Evolutionary conservation across 2,329 filamentous ascomycete genomes (phyloP).

Genomic region (Clonostachys sp.): DNA sequence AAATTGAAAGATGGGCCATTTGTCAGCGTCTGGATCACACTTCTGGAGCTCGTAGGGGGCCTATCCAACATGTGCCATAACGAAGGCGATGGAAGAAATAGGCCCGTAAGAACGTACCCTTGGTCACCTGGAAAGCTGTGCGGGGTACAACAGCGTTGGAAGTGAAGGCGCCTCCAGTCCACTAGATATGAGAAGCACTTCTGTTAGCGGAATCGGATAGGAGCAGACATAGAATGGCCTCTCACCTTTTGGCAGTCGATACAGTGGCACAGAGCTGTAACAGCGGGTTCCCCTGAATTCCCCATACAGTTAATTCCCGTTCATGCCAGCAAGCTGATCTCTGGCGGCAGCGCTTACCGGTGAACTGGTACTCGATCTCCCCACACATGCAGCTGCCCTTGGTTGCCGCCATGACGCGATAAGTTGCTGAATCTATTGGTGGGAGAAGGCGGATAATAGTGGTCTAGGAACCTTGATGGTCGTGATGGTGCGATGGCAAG

Average conservation of each 20-base stretch:
- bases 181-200: constrained; percentile 15
- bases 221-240: background rate
- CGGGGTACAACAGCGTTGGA: constrained; percentile 47
- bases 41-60: too few relatives aligned
- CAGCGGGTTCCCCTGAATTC: constrained; percentile 27
- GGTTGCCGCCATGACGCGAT: constrained; percentile 5
- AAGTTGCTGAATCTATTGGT: too few relatives aligned
- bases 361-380: constrained; percentile 23
- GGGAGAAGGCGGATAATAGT: too few relatives aligned
- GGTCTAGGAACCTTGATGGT: too few relatives aligned
- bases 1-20: too few relatives aligned
- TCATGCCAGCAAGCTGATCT: background rate
- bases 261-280: constrained; percentile 47
- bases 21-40: background rate
- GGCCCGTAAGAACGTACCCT: constrained; percentile 24
- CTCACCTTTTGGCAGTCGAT: constrained; percentile 47
- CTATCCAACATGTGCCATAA: too few relatives aligned
- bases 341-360: constrained; percentile 15
- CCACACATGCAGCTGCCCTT: constrained; percentile 30
- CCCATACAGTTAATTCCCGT: background rate
- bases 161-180: constrained; percentile 49
- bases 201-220: background rate
- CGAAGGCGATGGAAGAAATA: background rate
- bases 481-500: too few relatives aligned
- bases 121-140: constrained; percentile 38